A percentile compares a stretch with the other conserved stretches of the same genome.
Evolutionary conservation across 2,329 filamentous ascomycete genomes (phyloP).

Genomic region (Beauveria australis): DNA sequence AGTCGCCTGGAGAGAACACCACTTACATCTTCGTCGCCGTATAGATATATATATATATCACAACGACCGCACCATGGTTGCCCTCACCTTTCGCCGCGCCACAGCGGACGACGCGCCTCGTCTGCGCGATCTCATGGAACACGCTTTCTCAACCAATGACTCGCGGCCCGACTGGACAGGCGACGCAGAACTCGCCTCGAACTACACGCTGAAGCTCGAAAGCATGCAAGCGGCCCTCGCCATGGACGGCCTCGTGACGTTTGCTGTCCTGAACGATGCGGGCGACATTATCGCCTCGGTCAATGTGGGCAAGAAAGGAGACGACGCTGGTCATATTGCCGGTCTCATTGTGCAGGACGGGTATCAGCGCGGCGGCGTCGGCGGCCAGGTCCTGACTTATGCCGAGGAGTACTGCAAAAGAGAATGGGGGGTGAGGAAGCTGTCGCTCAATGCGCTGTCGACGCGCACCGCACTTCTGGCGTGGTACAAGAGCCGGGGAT

Average conservation of each 20-base stretch:
- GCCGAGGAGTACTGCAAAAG: conserved; percentile 22
- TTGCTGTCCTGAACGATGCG: conserved; percentile 20
- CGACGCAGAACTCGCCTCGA: conserved; percentile 50
- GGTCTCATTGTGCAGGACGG: conserved; percentile 21
- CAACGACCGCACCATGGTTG: conserved; percentile 1
- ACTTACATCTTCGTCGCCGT: too few relatives aligned
- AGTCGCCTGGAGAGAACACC: neutral
- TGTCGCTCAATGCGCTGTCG: conserved; percentile 29
- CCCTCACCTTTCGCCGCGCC: conserved; percentile 29
- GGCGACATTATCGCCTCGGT: conserved; percentile 18
- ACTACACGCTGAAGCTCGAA: conserved; percentile 61
- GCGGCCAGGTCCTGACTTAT: conserved; percentile 22
- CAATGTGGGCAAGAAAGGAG: conserved; percentile 14
- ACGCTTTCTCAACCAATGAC: conserved; percentile 32
- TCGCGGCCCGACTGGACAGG: conserved; percentile 28
- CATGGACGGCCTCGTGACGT: conserved; percentile 19
- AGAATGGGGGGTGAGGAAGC: conserved; percentile 18
- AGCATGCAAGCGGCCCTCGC: conserved; percentile 48
- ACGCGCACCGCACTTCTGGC: conserved; percentile 24
- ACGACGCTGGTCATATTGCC: conserved; percentile 17
- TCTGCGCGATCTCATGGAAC: conserved; percentile 29
- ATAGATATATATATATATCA: too few relatives aligned
- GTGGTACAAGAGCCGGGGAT: conserved; percentile 29
- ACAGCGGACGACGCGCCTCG: conserved; percentile 25
- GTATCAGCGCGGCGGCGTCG: conserved; percentile 23